phyloP scores from a whole-genome alignment of 2,329 filamentous ascomycete genomes.

The Berkeleyomyces basicola region DNA sequence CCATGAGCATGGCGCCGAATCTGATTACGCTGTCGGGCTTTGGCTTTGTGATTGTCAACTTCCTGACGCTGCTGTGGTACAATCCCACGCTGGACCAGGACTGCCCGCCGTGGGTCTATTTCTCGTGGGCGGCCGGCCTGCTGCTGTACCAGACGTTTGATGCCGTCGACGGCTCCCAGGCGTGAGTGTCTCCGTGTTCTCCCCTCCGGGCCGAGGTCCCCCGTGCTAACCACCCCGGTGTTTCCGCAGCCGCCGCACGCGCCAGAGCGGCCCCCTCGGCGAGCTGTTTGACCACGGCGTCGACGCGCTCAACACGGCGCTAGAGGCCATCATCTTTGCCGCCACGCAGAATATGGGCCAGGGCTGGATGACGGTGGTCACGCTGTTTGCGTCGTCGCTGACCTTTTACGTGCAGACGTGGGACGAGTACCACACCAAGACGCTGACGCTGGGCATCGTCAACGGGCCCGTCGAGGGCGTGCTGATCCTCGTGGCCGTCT shows the following conservation, averaged over 20 bases:
- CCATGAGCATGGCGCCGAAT: slow-evolving; percentile 83
- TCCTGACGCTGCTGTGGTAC: slow-evolving; percentile 88
- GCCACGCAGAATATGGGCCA: slow-evolving; percentile 87
- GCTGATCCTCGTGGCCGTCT: slow-evolving; percentile 65
- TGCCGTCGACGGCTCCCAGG: slow-evolving; percentile 86
- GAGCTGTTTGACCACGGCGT: slow-evolving; percentile 97
- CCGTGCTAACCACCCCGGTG: not conserved
- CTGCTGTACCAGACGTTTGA: slow-evolving; percentile 98
- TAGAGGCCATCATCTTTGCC: slow-evolving; percentile 84
- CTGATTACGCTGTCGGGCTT: slow-evolving; percentile 85
- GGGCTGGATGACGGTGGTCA: slow-evolving; percentile 72
- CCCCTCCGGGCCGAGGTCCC: not conserved
- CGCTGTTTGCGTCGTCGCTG: slow-evolving; percentile 66
- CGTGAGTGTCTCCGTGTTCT: slow-evolving; percentile 37
- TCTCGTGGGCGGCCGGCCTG: slow-evolving; percentile 72
- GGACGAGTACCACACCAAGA: slow-evolving; percentile 98
- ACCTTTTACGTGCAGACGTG: slow-evolving; percentile 99
- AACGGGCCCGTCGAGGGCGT: slow-evolving; percentile 94
- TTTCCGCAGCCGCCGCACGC: slow-evolving; percentile 56
- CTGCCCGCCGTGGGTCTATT: slow-evolving; percentile 91
- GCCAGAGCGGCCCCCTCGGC: slow-evolving; percentile 81
- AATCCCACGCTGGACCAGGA: slow-evolving; percentile 86
- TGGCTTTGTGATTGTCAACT: slow-evolving; percentile 73
- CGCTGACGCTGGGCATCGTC: slow-evolving; percentile 76
- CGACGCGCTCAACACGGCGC: slow-evolving; percentile 88